Conservation (phyloP, 2,329 filamentous ascomycete genomes). For the Aspergillus sp. region DNA sequence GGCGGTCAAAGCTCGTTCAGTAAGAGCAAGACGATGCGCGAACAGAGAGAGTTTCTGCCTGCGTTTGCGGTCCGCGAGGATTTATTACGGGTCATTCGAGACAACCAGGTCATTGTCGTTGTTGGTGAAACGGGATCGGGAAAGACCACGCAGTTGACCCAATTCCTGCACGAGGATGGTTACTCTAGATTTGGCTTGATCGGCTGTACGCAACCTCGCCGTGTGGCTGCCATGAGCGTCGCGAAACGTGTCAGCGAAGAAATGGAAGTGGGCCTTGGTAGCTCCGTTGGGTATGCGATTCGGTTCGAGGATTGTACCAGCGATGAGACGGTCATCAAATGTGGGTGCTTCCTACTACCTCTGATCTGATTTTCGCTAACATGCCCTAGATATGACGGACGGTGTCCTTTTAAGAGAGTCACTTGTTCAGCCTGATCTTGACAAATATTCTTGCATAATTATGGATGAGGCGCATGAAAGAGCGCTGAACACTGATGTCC, state of each 20-base stretch:
- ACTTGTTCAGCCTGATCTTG: conserved; percentile 81
- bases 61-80: conserved; percentile 96
- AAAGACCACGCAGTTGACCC: conserved; percentile 94
- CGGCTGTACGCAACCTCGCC: conserved; percentile 88
- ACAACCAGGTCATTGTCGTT: conserved; percentile 95
- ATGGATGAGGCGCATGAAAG: conserved; percentile 99
- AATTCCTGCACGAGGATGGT: conserved; percentile 92
- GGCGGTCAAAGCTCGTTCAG: conserved; percentile 82
- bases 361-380: conserved; percentile 5
- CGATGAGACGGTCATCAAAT: conserved; percentile 92
- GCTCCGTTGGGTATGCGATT: conserved; percentile 89
- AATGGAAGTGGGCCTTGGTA: conserved; percentile 88
- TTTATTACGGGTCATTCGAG: conserved; percentile 78
- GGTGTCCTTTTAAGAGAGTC: conserved; percentile 90
- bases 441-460: conserved; percentile 95
- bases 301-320: conserved; percentile 98
- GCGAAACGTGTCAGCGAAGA: conserved; percentile 97
- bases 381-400: conserved; percentile 72
- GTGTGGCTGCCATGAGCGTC: conserved; percentile 97
- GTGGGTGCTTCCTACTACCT: conserved; percentile 25
- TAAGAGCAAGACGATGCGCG: conserved; percentile 77
- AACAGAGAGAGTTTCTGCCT: conserved; percentile 87
- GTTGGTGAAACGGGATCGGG: conserved; percentile 96
- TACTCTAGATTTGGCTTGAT: conserved; percentile 85
- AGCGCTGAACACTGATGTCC: conserved; percentile 89